Evolutionary conservation across 352 stramenopile species (phyloP), one percentile per base, ranked within the genome.

Genomic region (Pythium grandisporangium): DNA sequence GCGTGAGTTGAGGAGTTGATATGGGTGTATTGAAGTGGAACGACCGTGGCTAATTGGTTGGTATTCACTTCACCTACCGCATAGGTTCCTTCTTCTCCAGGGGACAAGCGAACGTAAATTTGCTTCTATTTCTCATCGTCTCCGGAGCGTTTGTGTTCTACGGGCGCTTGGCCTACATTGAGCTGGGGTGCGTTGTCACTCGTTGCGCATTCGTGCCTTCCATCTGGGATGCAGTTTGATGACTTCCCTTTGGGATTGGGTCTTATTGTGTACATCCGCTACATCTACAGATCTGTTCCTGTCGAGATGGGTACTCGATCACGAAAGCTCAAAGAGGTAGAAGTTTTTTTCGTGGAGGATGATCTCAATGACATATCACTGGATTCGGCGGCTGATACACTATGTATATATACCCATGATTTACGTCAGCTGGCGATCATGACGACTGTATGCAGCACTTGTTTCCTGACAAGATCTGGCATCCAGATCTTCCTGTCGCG

Each of bases 271-370:
- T 38, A 17, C 16, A 21, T 21, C 27, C 14, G 19, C 13, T 39
- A 21, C 19, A 16, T 1, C 2, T 17, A 29, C 42, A 93, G 80
- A 48, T 84, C 61, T 0, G 77, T 93, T 37, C 81, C 81, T 3
- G 77, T 93, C 20, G 81, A 92, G 50, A 54, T 90, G 10, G 62
- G 72, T 7, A 84, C 92, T 44, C 73, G 81, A 13, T 88, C 81
- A 22, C 76, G 63, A 45, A 93, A 93, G 33, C 66, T 93, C 11
- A 85, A 79, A 51, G 81, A 93, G 52, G 66, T 77, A 30, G 22
- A 33, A 13, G 23, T n/a, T 42, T 5, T 8, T 42, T n/a, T n/a
- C n/a, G n/a, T n/a, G n/a, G n/a, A n/a, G n/a, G n/a, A n/a, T n/a
- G n/a, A n/a, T n/a, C n/a, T n/a, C n/a, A n/a, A n/a, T n/a, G n/a